Evolutionary conservation across 1,284 basidiomycete genomes (phyloP).

Genomic region (Cryptococcus sp.): DNA sequence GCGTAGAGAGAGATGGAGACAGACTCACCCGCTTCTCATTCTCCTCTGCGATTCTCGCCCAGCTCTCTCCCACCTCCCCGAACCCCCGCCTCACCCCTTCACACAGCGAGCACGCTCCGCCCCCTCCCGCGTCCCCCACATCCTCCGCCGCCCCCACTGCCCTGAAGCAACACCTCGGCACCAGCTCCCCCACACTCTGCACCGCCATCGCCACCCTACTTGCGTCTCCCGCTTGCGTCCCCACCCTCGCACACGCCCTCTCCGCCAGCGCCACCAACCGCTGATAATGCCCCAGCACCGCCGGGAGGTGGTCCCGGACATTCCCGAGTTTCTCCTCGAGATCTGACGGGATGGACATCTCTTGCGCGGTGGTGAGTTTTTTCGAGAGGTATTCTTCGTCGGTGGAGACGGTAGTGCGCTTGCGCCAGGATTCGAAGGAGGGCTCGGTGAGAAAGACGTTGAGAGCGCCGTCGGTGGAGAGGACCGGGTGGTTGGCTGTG

Average conservation of each 20-base stretch:
- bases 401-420: conserved; percentile 57
- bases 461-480: conserved; percentile 79
- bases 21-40: conserved; percentile 69
- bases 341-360: conserved; percentile 87
- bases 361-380: conserved; percentile 73
- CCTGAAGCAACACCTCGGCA: conserved; percentile 47
- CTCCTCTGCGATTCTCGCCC: conserved; percentile 70
- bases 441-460: conserved; percentile 74
- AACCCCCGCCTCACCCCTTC: conserved; percentile 73
- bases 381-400: conserved; percentile 84
- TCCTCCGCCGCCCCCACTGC: conserved; percentile 32
- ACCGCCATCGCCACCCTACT: conserved; percentile 75
- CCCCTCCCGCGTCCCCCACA: conserved; percentile 50
- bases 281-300: conserved; percentile 76
- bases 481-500: conserved; percentile 80
- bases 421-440: conserved; percentile 81
- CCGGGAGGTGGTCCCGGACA: conserved; percentile 65
- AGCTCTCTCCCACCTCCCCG: conserved; percentile 63
- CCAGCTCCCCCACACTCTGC: conserved; percentile 65
- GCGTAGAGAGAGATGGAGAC: too few species aligned
- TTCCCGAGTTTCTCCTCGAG: conserved; percentile 79
- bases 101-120: conserved; percentile 71
- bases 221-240: conserved; percentile 79
- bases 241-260: conserved; percentile 76
- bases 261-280: conserved; percentile 81